Evolutionary conservation across 192 early-diverging fungal genomes (phyloP), one percentile per base, ranked within the genome.

Genomic region (Paraglomus occultum): DNA sequence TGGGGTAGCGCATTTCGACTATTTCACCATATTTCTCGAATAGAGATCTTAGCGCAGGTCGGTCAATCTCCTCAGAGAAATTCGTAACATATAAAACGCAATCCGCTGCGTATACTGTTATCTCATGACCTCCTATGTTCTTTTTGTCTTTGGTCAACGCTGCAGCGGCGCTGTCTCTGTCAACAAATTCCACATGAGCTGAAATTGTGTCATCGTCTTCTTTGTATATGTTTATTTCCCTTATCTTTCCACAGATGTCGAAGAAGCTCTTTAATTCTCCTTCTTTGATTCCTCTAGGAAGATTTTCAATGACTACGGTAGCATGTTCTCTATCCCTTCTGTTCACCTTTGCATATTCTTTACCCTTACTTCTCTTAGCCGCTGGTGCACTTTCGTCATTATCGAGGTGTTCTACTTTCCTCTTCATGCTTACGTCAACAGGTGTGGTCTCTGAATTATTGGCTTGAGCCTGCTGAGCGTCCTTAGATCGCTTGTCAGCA

Each of bases 141-240:
- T 65, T 65, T 8, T 65, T 65, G 31, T 65, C 63, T 65, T 50
- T 65, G 17, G 63, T 65, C 49, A 65, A 31, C 6, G 63, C 63
- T 7, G 63, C 63, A 15, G 14, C 47, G 51, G 51, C 63, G 42
- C 42, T 44, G 31, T 65, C 63, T 11, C 31, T 65, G 17, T 50
- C n/a, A 22, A 18, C 8, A 51, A 65, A 65, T 65, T 65, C 63
- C 6, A 65, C 11, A 50, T 50, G 40, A 31, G 63, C 63, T n/a
- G 20, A 31, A 39, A 51, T 48, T n/a, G 49, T 46, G 11, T 43
- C 5, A 15, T 47, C 23, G 12, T 17, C 11, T 46, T 63, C 61
- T 48, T 11, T 46, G 11, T 47, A 15, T 8, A 63, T 12, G 38
- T 23, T 43, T 31, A 63, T 63, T 8, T 10, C 44, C 6, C 20